Evolutionary conservation across 306 rosid genomes (phyloP), one percentile per base, ranked within the genome.

Genomic region (Hippophae tibetana): DNA sequence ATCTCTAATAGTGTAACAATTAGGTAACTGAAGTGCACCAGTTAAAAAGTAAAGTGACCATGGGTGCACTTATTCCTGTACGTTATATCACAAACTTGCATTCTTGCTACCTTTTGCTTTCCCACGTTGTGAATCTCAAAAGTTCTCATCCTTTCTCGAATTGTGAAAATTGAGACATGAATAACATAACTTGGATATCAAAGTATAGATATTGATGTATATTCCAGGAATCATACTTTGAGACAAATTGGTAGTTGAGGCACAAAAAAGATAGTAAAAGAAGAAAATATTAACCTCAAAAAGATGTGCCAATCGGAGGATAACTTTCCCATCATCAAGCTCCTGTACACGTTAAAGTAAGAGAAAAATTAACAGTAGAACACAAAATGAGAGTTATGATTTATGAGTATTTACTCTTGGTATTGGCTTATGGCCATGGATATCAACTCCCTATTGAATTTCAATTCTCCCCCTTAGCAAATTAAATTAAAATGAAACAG

Each of bases 241-340:
- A 50, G 6, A 51, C 13, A 45, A 51, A 27, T 44, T 18, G 23
- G 23, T 18, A 18, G 23, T 18, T 18, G 54, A 52, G 61, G 65
- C 13, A 61, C 45, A n/a, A 40, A 14, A 27, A 60, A 41, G 54
- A 68, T n/a, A 23, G 54, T 50, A 40, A 47, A 60, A 46, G 54
- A 14, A 11, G 62, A 47, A 62, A 56, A 63, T 54, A 42, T 26
- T 47, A 47, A 74, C 83, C 83, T 78, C 80, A 14, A 70, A 78
- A 42, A 78, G 56, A 67, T 74, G 83, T 13, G 83, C 83, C 41
- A 78, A 68, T 57, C 83, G 83, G 48, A 78, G 69, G 5, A 78
- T 77, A 52, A 71, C 65, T 7, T 63, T 78, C 53, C 74, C 74
- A 38, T 69, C 69, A 41, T 55, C 69, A 26, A 78, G 63, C 60